phyloP scores from a whole-genome alignment of 768 basidiomycete species.

The Tulasnella sp. region DNA sequence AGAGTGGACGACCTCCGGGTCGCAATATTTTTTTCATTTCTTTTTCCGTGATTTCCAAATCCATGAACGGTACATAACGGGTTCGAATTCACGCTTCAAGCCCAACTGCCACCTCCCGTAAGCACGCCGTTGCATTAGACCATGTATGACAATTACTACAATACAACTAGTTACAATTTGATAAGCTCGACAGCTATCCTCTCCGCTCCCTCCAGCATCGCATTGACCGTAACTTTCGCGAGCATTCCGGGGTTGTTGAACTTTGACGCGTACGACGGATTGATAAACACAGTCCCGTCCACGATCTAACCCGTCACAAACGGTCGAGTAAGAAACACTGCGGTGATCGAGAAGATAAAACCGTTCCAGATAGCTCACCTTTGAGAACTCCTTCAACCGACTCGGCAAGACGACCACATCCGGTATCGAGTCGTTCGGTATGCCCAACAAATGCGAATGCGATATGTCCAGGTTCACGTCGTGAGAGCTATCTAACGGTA shows the following conservation, averaged over 20 bases:
- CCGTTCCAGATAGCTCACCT: conserved; percentile 37
- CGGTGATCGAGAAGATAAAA: background rate
- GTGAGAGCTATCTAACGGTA: conserved; percentile 54
- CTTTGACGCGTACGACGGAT: conserved; percentile 50
- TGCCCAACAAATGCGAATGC: conserved; percentile 45
- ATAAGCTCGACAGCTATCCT: conserved; percentile 13
- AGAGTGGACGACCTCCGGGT: conserved; percentile 19
- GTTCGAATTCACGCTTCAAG: background rate
- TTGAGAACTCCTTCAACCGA: conserved; percentile 78
- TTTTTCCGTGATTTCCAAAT: background rate
- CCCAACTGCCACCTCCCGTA: too few relatives aligned
- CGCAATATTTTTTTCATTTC: conserved; percentile 4
- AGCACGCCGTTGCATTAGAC: background rate
- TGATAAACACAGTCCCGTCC: conserved; percentile 66
- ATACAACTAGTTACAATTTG: conserved; percentile 10
- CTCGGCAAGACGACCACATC: conserved; percentile 84
- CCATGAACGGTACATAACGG: background rate
- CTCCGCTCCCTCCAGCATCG: conserved; percentile 4
- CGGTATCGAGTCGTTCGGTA: conserved; percentile 41
- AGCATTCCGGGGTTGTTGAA: conserved; percentile 7
- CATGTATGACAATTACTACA: background rate
- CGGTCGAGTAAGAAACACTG: background rate
- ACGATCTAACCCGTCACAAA: conserved; percentile 41
- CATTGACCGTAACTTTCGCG: conserved; percentile 10
- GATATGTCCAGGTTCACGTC: conserved; percentile 88